Percentiles rank a stretch among this genome's conserved stretches.
Evolutionary conservation across 2,329 filamentous ascomycete species (phyloP).

Genomic region (Orbilia quercus): DNA sequence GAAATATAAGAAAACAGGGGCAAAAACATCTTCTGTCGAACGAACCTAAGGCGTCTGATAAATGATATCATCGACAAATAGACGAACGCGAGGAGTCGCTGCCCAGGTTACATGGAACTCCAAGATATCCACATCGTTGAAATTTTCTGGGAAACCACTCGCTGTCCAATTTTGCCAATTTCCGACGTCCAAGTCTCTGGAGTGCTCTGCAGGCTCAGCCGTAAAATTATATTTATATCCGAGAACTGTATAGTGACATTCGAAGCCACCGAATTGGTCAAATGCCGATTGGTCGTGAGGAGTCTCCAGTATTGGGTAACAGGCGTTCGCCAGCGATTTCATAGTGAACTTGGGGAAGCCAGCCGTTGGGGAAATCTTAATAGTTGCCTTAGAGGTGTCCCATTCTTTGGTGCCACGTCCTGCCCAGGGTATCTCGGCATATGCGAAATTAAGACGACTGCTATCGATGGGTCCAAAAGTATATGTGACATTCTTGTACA

Average conservation of each 20-base stretch:
- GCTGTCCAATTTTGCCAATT: slow-evolving; percentile 15
- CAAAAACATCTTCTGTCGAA: no score
- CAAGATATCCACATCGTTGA: slow-evolving; percentile 26
- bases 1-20: neutral
- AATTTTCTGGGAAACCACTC: slow-evolving; percentile 31
- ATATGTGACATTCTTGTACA: slow-evolving; percentile 22
- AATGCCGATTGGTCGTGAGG: slow-evolving; percentile 1
- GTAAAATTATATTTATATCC: slow-evolving; percentile 20
- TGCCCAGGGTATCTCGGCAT: slow-evolving; percentile 27
- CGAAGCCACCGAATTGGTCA: slow-evolving; percentile 7
- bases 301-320: slow-evolving; percentile 11
- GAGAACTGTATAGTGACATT: slow-evolving; percentile 45
- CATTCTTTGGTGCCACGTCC: slow-evolving; percentile 13
- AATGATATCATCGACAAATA: slow-evolving; percentile 31
- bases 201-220: slow-evolving; percentile 31
- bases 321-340: slow-evolving; percentile 10
- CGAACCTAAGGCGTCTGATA: slow-evolving; percentile 25
- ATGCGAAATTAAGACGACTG: slow-evolving; percentile 28
- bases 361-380: slow-evolving; percentile 10
- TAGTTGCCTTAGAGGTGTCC: neutral
- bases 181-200: slow-evolving; percentile 9
- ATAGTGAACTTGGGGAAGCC: slow-evolving; percentile 6
- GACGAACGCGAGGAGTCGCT: slow-evolving; percentile 26
- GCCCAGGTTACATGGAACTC: slow-evolving; percentile 48
- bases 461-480: slow-evolving; percentile 25